Evolutionary conservation across 1,284 basidiomycete species (phyloP), one percentile per base, ranked within the genome.

Genomic region (Sparassis latifolia): DNA sequence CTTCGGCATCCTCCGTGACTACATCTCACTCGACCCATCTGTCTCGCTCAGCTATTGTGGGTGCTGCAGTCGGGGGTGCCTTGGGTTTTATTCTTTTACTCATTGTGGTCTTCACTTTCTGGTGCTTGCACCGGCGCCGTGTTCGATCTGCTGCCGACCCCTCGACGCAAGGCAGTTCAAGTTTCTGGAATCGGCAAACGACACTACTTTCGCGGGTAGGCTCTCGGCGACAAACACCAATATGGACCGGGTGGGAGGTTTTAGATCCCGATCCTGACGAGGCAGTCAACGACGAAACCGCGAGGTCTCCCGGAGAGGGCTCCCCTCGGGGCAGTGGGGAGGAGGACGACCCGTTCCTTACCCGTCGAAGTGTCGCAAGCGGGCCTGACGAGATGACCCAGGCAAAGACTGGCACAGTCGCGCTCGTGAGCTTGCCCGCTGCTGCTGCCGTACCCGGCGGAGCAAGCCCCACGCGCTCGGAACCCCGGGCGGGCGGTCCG

Each of bases 261-360:
- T 67, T 81, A 27, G 60, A 66, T 4, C 63, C 68, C 0, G 61
- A 62, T 28, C 65, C 58, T 3, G 56, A 66, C 38, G 73, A 68
- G 31, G 52, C 53, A 9, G 44, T 44, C 35, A 49, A 50, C 7
- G 45, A 39, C 27, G 46, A 37, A 33, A 53, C 45, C 5, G 66
- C 65, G 10, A 67, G 70, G 20, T 62, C 68, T 1, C 72, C 76
- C n/a, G 83, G 79, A 33, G 78, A 84, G 62, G 80, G 82, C 41
- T 80, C 79, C 20, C 81, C 84, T 1, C 71, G 82, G 10, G 74
- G 75, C 30, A 85, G 80, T 49, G 84, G 84, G 5, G 83, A 84
- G 59, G 84, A 86, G 63, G 68, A 64, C 2, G 82, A 84, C 57
- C 72, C 84, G 0, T 83, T 86, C 70, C 69, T 86, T 2, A 63